Conservation (phyloP, 192 early-diverging fungal genomes). For the Dispira simplex region DNA sequence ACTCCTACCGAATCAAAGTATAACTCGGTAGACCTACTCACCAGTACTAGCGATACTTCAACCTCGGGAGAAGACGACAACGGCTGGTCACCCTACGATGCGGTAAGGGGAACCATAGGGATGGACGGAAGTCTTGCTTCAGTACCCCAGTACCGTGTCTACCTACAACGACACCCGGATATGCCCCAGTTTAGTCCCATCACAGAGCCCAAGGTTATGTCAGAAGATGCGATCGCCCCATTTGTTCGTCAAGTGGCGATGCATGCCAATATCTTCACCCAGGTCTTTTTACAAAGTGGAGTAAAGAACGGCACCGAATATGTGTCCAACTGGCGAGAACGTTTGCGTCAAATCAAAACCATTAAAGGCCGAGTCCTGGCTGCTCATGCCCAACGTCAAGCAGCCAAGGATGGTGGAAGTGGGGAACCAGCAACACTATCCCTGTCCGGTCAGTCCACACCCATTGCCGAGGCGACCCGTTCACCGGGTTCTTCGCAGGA, state of each 20-base stretch:
- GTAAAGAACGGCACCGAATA: conserved; percentile 45
- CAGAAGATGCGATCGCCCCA: conserved; percentile 51
- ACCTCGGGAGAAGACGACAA: too few species aligned
- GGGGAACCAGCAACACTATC: too few species aligned
- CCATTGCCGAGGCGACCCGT: too few species aligned
- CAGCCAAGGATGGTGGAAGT: too few species aligned
- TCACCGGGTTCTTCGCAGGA: too few species aligned
- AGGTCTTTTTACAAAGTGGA: conserved; percentile 62
- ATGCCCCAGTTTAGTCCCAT: conserved; percentile 75
- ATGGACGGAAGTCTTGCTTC: neutral
- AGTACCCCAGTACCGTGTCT: conserved; percentile 36
- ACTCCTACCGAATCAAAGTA: neutral
- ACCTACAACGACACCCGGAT: conserved; percentile 50
- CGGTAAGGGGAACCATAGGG: too few species aligned
- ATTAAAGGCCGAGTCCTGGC: conserved; percentile 22
- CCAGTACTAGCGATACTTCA: too few species aligned
- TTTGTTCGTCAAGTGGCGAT: conserved; percentile 76
- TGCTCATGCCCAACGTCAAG: too few species aligned
- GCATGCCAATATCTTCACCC: conserved; percentile 80
- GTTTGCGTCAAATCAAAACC: conserved; percentile 83
- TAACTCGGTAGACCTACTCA: neutral
- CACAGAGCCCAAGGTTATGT: conserved; percentile 67
- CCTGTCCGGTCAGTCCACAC: too few species aligned
- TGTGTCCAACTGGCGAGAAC: conserved; percentile 76
- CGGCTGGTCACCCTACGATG: too few species aligned